phyloP scores from a whole-genome alignment of 495 filamentous ascomycete genomes.

The Cudoniella acicularis region DNA sequence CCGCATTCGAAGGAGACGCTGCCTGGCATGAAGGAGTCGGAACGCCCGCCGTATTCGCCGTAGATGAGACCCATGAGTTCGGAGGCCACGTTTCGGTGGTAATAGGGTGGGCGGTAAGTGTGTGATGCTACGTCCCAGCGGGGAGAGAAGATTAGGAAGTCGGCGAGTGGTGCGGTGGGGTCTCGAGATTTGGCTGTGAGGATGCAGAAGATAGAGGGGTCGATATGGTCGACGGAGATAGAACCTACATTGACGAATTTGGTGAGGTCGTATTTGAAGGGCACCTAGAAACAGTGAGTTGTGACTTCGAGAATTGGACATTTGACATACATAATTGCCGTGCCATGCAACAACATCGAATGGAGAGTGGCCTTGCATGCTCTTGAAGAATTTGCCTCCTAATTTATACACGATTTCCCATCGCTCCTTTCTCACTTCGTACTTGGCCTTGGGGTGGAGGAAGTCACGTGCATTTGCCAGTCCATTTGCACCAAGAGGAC shows the following conservation, averaged over 20 bases:
- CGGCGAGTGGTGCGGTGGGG: slow-evolving; percentile 67
- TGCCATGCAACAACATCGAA: slow-evolving; percentile 89
- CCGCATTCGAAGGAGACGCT: slow-evolving; percentile 53
- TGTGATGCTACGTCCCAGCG: slow-evolving; percentile 75
- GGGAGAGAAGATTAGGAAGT: slow-evolving; percentile 82
- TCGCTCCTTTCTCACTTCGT: slow-evolving; percentile 42
- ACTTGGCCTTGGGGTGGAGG: slow-evolving; percentile 60
- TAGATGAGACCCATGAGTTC: slow-evolving; percentile 54
- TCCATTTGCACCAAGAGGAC: slow-evolving; percentile 65
- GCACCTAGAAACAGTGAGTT: slow-evolving; percentile 25
- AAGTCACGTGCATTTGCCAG: slow-evolving; percentile 71
- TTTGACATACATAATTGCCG: slow-evolving; percentile 53
- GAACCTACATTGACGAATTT: slow-evolving; percentile 75
- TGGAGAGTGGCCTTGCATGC: slow-evolving; percentile 65
- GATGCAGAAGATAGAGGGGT: slow-evolving; percentile 80
- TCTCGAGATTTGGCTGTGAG: slow-evolving; percentile 61
- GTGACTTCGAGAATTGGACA: too few relatives aligned
- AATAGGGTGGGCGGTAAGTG: slow-evolving; percentile 82
- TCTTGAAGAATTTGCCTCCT: slow-evolving; percentile 57
- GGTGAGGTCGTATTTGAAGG: slow-evolving; percentile 84
- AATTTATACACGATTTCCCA: slow-evolving; percentile 61
- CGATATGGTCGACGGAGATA: slow-evolving; percentile 74
- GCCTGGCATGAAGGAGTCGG: slow-evolving; percentile 50
- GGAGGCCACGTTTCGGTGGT: slow-evolving; percentile 70
- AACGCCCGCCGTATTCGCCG: slow-evolving; percentile 48